Evolutionary conservation across 129 eudicot genomes (phyloP), one percentile per base, ranked within the genome.

Genomic region (Solidago caesia): DNA sequence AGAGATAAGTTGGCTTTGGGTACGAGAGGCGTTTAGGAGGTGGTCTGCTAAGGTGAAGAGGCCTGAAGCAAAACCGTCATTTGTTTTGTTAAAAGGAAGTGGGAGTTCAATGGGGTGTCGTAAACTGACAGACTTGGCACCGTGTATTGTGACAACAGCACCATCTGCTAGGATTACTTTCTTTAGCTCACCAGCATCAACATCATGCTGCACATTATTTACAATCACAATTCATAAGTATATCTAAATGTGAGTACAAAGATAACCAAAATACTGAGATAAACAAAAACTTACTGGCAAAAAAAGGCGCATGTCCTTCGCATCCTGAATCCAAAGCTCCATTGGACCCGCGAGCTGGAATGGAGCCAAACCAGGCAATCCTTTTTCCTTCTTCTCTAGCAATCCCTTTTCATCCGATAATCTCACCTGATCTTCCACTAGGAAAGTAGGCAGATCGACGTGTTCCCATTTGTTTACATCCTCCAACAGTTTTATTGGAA

Each of bases 271-370:
- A 47, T 6, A 47, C 11, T 3, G 4, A 7, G 0, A 47, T 6
- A 47, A 14, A 57, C 29, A 58, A 14, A 58, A 78, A 87, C 92
- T 80, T 71, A 91, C 97, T 15, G 97, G 97, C 76, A 91, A 70
- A 2, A 92, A 86, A 72, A 91, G 74, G 75, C 95, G 82, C 92
- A 91, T 88, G 49, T 88, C 91, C 67, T 91, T 79, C 46, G 88
- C 97, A 81, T 91, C 97, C 79, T 91, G 97, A 79, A 91, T 84
- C 95, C 95, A 91, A 4, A 91, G 83, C 81, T 92, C 98, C 98
- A 92, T 92, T 0, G 98, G 98, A 72, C 96, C 98, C 4, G 98
- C 95, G 72, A 92, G 84, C 86, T 92, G 98, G 81, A 92, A 92
- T 5, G 96, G 98, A 53, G 95, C 90, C 83, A 92, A 86, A 60